These are phyloP conservation scores for Trichophyton mentagrophytes DNA, from an alignment of 2,329 filamentous ascomycete species.

Conservation along the genomic window DNA sequence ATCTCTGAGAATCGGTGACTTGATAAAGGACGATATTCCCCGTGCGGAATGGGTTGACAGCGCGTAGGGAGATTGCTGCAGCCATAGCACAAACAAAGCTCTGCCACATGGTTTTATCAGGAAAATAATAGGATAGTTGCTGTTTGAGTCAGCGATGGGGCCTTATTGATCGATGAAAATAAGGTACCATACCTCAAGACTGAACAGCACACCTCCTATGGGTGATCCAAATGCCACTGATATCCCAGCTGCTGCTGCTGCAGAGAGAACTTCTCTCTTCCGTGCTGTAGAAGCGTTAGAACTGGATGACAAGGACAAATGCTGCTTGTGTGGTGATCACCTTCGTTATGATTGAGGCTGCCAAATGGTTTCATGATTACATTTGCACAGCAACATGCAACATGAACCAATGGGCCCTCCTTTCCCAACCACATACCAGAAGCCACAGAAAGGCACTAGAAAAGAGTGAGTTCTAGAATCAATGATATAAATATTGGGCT, in stretches of 20 bases:
- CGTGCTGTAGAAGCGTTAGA: conserved; percentile 46
- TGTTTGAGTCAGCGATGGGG: conserved; percentile 24
- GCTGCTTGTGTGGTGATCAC: conserved; percentile 3
- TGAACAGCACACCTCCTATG: conserved; percentile 89
- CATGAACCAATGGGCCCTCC: conserved; percentile 94
- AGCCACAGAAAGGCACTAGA: conserved; percentile 67
- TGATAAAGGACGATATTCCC: conserved; percentile 94
- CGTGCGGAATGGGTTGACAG: conserved; percentile 84
- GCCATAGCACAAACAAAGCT: conserved; percentile 99
- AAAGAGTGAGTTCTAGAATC: neutral
- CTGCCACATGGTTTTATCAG: conserved; percentile 99
- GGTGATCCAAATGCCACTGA: conserved; percentile 90
- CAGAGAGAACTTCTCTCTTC: conserved; percentile 84
- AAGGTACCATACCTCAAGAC: conserved; percentile 59
- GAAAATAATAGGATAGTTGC: conserved; percentile 94
- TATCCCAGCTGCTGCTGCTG: conserved; percentile 81
- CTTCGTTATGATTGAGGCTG: conserved; percentile 83
- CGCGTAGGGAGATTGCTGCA: conserved; percentile 85
- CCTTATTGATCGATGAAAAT: neutral
- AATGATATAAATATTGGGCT: neutral
- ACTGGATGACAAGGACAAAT: neutral
- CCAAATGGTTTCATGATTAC: conserved; percentile 86
- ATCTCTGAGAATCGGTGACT: conserved; percentile 79
- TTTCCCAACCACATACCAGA: conserved; percentile 93
- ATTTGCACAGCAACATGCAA: conserved; percentile 93